Conservation (phyloP, 2,329 filamentous ascomycete species). For the Kalmusia sp. region DNA sequence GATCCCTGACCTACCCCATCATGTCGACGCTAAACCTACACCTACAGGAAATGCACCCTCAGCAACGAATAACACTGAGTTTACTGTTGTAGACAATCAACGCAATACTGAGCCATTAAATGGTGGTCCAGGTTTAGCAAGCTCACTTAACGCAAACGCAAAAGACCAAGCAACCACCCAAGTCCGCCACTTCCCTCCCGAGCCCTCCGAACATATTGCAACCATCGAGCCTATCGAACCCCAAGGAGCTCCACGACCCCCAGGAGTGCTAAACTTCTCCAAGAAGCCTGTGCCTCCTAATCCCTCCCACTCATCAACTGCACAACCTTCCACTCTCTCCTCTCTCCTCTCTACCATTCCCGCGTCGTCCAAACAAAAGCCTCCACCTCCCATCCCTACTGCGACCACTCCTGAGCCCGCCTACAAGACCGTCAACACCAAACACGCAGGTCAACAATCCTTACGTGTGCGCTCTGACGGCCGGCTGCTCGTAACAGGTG, state of each 20-base stretch:
- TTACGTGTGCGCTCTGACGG: constrained; percentile 80
- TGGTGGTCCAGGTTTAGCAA: too few species aligned
- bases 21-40: not conserved
- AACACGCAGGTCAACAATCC: constrained; percentile 88
- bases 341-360: constrained; percentile 30
- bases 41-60: not conserved
- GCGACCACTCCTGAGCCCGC: constrained; percentile 51
- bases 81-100: not conserved
- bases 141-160: too few species aligned
- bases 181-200: too few species aligned
- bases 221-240: too few species aligned
- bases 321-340: constrained; percentile 26
- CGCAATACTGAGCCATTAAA: not conserved
- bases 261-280: too few species aligned
- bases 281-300: constrained; percentile 20
- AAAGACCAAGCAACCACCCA: not conserved
- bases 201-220: too few species aligned
- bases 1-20: constrained; percentile 54
- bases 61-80: not conserved
- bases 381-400: constrained; percentile 10
- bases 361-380: constrained; percentile 14
- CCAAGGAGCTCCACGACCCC: too few species aligned
- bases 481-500: constrained; percentile 84
- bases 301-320: not conserved
- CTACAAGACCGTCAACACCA: constrained; percentile 73